Evolutionary conservation across 345 rosid species (phyloP), one percentile per base, ranked within the genome.

Genomic region (Salix koriyanagi): DNA sequence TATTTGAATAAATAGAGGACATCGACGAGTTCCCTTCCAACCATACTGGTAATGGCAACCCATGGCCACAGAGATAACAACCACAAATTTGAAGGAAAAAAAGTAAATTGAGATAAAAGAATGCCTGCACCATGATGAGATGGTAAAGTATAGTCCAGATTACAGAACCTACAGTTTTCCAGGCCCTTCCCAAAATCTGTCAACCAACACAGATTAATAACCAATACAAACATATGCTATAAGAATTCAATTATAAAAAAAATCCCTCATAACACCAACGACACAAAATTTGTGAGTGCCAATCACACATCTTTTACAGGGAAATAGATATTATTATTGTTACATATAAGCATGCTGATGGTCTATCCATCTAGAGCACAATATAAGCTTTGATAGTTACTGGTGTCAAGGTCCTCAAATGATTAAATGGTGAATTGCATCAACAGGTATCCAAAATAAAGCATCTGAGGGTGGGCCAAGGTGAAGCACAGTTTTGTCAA

Each of bases 391-490:
- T 37, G 62, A 36, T n/a, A 80, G 71, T 56, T 34, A 71, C 58
- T 42, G 70, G 70, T 71, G 69, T 65, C 79, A 72, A 71, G 81
- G 85, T 80, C 79, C 78, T 78, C 71, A 77, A 75, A 46, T 65
- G 78, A 72, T 60, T 76, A 76, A 76, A 74, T 68, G 77, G 73
- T 81, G 82, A 74, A 75, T 77, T 75, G 78, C 83, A 54, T 76
- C 86, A 75, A 84, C 80, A 69, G 79, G 61, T 69, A 80, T 77
- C 78, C 81, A 71, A 75, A 76, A 67, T 28, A 75, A 86, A 66
- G 82, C 79, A 70, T 70, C 37, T 41, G 52, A 75, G 80, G 78
- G 69, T 68, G 70, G 70, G 74, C 74, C 82, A 64, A 76, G 69
- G 70, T 77, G 82, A 74, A 78, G 78, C 77, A 78, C 67, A 75